Evolutionary conservation across 768 basidiomycete genomes (phyloP).

Genomic region (Cyclocybe cylindracea): DNA sequence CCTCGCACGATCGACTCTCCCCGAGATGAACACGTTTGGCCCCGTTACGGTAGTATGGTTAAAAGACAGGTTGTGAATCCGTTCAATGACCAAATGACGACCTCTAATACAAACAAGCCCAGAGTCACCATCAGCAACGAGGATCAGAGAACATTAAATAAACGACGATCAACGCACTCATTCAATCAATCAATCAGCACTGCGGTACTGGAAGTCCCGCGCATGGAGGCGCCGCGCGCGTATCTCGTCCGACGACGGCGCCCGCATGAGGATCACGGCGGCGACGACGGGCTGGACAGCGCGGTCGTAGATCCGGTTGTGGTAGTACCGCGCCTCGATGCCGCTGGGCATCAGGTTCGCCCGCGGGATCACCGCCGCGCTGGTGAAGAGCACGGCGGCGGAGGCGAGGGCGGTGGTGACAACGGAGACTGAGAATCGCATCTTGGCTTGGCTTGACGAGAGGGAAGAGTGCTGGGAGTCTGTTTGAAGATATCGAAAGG

Average conservation of each 20-base stretch:
- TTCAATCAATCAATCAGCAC: background rate
- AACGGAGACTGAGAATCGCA: slow-evolving; percentile 24
- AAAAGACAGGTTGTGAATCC: background rate
- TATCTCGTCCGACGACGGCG: background rate
- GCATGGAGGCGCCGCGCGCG: background rate
- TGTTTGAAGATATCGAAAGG: too few species aligned
- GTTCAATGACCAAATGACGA: too few species aligned
- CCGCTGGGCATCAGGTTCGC: slow-evolving; percentile 18
- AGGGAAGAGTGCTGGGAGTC: background rate
- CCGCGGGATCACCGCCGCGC: slow-evolving; percentile 28
- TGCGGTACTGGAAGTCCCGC: background rate
- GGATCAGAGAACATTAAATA: background rate
- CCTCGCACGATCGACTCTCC: too few species aligned
- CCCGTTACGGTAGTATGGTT: background rate
- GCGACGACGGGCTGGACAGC: background rate
- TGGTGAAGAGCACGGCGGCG: slow-evolving; percentile 21
- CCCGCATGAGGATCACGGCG: background rate
- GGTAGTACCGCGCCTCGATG: slow-evolving; percentile 23
- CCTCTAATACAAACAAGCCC: background rate
- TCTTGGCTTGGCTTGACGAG: slow-evolving; percentile 9
- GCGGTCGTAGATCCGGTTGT: slow-evolving; percentile 18
- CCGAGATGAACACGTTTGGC: too few species aligned
- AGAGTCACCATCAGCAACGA: background rate
- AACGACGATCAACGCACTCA: background rate
- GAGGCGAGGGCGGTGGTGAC: slow-evolving; percentile 20